These are phyloP conservation scores for Claviceps maximensis DNA, from an alignment of 2,329 filamentous ascomycete species.

Conservation along the genomic window DNA sequence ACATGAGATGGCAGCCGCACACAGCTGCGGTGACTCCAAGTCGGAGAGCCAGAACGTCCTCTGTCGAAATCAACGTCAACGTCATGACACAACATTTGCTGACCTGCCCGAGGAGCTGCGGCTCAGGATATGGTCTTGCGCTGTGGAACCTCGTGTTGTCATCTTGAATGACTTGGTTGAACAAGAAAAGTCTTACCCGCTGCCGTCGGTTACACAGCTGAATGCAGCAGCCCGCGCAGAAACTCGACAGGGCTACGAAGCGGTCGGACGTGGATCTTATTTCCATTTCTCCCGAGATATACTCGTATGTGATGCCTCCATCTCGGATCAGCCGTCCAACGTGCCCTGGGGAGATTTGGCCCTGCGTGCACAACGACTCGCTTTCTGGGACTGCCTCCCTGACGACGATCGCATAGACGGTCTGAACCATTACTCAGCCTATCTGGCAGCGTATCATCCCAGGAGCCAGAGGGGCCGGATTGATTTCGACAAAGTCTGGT, in stretches of 20 bases:
- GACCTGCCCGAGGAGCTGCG: neutral
- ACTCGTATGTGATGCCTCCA: neutral
- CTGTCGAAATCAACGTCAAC: neutral
- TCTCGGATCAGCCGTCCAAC: neutral
- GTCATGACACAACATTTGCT: neutral
- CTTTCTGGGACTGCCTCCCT: slow-evolving; percentile 27
- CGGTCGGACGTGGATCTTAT: neutral
- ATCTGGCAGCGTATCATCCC: neutral
- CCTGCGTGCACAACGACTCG: slow-evolving; percentile 20
- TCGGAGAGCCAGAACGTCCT: neutral
- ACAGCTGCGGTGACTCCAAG: neutral
- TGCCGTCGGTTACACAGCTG: neutral
- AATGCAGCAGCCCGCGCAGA: neutral
- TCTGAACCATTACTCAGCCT: neutral
- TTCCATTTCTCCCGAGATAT: neutral
- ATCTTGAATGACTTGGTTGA: neutral
- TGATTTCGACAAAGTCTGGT: neutral
- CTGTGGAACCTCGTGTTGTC: neutral
- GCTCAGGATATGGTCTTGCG: neutral
- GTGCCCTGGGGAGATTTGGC: slow-evolving; percentile 21
- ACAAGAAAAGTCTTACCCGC: neutral
- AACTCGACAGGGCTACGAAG: neutral
- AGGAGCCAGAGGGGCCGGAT: neutral
- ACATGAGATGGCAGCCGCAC: neutral
- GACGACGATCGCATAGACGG: slow-evolving; percentile 23